Evolutionary conservation across 208 protist species (phyloP), one percentile per base, ranked within the genome.

Genomic region (Balamuthia mandrillaris): DNA sequence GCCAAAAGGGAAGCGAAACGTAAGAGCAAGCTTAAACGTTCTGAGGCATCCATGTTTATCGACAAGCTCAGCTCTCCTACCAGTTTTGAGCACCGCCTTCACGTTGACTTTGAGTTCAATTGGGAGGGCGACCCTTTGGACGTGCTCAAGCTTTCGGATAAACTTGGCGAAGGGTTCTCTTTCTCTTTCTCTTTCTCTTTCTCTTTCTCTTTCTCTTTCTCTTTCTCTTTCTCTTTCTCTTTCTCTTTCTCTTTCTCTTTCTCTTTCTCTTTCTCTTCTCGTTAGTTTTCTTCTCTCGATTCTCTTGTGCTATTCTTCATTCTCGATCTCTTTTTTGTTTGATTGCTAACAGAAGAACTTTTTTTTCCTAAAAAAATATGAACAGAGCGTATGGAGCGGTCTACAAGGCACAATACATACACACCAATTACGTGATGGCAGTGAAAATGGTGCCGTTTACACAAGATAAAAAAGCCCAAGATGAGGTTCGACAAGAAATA

Each of bases 371-470:
- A n/a, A n/a, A n/a, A n/a, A n/a, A n/a, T n/a, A n/a, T n/a, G n/a
- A n/a, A 29, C 39, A 74, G 63, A 74, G 66, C 66, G 29, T 75
- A 75, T 29, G 66, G 66, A 5, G 42, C 47, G 37, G 66, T 75
- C 42, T 2, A 56, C 24, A 45, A 75, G n/a, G 66, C 66, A 4
- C 35, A 75, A 29, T 75, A 75, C 66, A 75, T 75, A 24, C 47
- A 52, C 42, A 75, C 66, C 12, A 75, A 75, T 33, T 75, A 75
- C 66, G 66, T 75, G 66, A 75, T 75, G 66, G 66, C 66, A 33
- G 27, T 52, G 18, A 75, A 75, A 45, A 75, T 75, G 29, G 54
- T 75, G 31, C 66, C 66, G 37, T 35, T 52, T 7, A 27, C 54
- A 39, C 6, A 14, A 45, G 66, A 39, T 9, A 45, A 45, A 10